Evolutionary conservation across 257 asterid species (phyloP).

Genomic region (Solanum sejunctum): DNA sequence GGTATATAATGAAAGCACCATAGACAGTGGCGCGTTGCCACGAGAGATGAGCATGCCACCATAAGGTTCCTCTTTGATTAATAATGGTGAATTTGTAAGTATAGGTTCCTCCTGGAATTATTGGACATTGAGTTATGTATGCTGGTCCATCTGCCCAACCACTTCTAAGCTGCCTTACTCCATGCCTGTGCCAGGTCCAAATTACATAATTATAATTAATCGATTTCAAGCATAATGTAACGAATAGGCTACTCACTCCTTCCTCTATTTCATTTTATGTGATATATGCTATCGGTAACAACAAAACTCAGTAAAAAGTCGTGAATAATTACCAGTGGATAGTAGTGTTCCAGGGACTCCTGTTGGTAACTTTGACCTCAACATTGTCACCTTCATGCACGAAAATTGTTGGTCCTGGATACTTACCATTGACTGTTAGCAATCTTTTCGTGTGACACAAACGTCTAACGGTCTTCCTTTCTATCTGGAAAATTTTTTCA

Average conservation of each 20-base stretch:
- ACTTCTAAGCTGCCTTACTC: slow-evolving; percentile 48
- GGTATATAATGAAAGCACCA: slow-evolving; percentile 72
- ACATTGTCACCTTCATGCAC: slow-evolving; percentile 71
- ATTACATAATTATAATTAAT: background rate
- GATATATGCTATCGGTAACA: background rate
- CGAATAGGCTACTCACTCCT: background rate
- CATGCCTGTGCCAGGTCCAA: slow-evolving; percentile 39
- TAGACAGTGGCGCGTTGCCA: slow-evolving; percentile 80
- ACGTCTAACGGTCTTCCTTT: slow-evolving; percentile 49
- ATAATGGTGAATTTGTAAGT: slow-evolving; percentile 42
- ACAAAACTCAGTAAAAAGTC: background rate
- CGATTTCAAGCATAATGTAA: background rate
- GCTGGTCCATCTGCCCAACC: slow-evolving; percentile 95
- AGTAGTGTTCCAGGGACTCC: slow-evolving; percentile 47
- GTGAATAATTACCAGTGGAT: slow-evolving; percentile 46
- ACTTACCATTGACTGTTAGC: slow-evolving; percentile 51
- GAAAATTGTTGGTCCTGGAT: slow-evolving; percentile 64
- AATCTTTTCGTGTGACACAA: slow-evolving; percentile 42
- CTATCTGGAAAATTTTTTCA: slow-evolving; percentile 25
- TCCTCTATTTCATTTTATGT: background rate
- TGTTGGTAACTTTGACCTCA: slow-evolving; percentile 43
- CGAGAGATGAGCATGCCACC: slow-evolving; percentile 83
- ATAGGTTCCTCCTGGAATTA: slow-evolving; percentile 31
- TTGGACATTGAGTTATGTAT: slow-evolving; percentile 72
- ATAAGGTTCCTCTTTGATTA: slow-evolving; percentile 57